Percentiles rank a stretch among this genome's conserved stretches.
Evolutionary conservation across 306 rosid genomes (phyloP).

Genomic region (Mimosa bimucronata): DNA sequence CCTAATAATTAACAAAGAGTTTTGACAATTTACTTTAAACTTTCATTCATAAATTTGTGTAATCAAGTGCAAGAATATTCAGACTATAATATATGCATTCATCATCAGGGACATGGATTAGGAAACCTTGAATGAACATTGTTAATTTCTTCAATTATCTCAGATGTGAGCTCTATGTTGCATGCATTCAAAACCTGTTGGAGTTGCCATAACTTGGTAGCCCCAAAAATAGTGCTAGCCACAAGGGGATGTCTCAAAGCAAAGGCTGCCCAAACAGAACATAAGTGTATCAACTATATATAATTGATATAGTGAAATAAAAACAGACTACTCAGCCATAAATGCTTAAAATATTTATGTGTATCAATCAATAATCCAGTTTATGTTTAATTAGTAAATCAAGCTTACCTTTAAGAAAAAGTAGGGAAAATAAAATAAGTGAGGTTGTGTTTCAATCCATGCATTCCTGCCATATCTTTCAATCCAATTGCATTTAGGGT

Average conservation of each 20-base stretch:
- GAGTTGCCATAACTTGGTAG: conserved; percentile 82
- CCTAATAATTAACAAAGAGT: not conserved
- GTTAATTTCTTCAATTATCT: conserved; percentile 65
- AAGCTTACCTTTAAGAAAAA: not conserved
- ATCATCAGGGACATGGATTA: conserved; percentile 58
- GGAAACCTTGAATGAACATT: conserved; percentile 70
- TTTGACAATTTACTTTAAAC: not conserved
- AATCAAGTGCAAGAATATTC: not conserved
- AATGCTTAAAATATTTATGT: no score
- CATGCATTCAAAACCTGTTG: conserved; percentile 64
- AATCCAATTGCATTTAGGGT: no score
- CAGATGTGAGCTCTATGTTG: conserved; percentile 60
- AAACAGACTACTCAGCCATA: not conserved
- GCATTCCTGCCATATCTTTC: no score
- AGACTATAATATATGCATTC: no score
- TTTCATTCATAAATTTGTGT: not conserved
- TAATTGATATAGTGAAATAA: not conserved
- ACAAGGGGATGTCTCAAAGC: conserved; percentile 89
- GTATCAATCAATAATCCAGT: not conserved
- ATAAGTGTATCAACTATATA: not conserved
- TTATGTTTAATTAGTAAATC: not conserved
- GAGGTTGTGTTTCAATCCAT: not conserved
- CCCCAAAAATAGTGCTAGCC: conserved; percentile 82
- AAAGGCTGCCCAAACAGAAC: conserved; percentile 66
- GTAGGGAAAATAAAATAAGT: not conserved